Evolutionary conservation across 768 basidiomycete species (phyloP).

Genomic region (Gymnopilus junonius): DNA sequence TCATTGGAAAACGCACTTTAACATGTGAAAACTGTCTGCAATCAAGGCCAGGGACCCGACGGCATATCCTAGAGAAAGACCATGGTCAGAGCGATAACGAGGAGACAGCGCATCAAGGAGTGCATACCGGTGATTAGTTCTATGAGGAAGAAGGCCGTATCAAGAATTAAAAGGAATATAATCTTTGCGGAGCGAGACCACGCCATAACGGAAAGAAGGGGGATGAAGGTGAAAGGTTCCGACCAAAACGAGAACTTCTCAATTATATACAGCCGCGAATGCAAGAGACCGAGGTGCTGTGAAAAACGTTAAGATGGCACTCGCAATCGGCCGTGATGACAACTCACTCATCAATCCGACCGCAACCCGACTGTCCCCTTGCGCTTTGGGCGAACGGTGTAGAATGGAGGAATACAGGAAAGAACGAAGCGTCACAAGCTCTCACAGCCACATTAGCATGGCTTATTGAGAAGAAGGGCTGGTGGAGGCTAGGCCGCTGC

Average conservation of each 20-base stretch:
- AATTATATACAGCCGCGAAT: background rate
- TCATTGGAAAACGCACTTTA: conserved; percentile 67
- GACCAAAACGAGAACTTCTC: background rate
- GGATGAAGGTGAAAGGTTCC: conserved; percentile 5
- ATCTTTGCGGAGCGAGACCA: conserved; percentile 77
- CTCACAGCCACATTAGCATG: background rate
- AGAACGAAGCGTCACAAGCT: background rate
- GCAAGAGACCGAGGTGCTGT: background rate
- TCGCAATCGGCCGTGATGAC: background rate
- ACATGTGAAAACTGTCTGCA: conserved; percentile 98
- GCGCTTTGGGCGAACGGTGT: background rate
- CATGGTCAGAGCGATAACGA: background rate
- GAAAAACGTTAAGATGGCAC: background rate
- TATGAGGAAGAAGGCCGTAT: conserved; percentile 84
- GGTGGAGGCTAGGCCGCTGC: background rate
- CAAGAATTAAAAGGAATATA: conserved; percentile 78
- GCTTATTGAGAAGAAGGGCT: background rate
- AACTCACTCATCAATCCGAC: background rate
- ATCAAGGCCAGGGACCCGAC: conserved; percentile 94
- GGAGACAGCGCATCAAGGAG: background rate
- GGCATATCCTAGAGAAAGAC: conserved; percentile 70
- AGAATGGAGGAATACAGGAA: background rate
- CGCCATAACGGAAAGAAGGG: conserved; percentile 30
- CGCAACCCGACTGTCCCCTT: too few relatives aligned
- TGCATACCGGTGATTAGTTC: conserved; percentile 78